Percentiles rank a stretch among this genome's conserved stretches.
Conservation (phyloP, 306 rosid species). For the Sophora flavescens region DNA sequence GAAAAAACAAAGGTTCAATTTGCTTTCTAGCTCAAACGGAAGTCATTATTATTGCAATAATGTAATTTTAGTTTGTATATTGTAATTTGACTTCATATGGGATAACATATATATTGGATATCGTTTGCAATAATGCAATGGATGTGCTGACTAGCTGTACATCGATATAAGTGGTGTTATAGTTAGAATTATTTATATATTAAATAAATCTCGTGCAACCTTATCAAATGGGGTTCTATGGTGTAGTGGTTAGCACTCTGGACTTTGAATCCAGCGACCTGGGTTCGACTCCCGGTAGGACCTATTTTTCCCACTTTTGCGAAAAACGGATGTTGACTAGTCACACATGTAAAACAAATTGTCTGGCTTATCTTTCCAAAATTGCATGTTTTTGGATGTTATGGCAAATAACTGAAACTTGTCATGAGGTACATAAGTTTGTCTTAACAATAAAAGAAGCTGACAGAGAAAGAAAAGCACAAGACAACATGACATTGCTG, state of each 20-base stretch:
- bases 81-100: no score
- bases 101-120: no score
- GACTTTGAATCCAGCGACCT: conserved; percentile 73
- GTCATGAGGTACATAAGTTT: background rate
- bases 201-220: no score
- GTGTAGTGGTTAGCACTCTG: conserved; percentile 76
- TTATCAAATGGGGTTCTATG: conserved; percentile 44
- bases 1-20: no score
- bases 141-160: no score
- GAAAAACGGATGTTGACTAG: background rate
- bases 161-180: no score
- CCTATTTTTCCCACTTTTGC: background rate
- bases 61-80: no score
- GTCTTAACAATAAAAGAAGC: background rate
- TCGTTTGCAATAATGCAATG: no score
- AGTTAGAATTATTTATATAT: no score
- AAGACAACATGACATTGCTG: background rate
- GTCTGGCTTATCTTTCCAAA: background rate
- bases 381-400: conserved; percentile 1
- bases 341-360: background rate
- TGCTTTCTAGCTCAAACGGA: no score
- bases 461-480: conserved; percentile 12
- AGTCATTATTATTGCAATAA: no score
- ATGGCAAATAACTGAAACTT: background rate
- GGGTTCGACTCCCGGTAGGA: conserved; percentile 72